phyloP scores from a whole-genome alignment of 306 rosid genomes.

The apple (Malus domestica) region DNA sequence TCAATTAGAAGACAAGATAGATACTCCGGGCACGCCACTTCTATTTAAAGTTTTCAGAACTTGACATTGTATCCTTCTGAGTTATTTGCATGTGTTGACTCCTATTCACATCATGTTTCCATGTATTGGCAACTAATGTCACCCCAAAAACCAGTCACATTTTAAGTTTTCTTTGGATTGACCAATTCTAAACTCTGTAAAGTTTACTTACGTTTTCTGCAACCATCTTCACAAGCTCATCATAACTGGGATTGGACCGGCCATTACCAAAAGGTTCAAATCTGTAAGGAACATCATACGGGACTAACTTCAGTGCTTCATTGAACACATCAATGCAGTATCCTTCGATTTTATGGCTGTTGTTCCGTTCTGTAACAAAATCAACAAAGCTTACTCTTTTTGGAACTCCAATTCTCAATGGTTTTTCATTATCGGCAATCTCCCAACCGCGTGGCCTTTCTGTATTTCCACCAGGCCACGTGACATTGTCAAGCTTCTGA shows the following conservation, averaged over 20 bases:
- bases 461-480: slow-evolving; percentile 85
- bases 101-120: slow-evolving; percentile 5
- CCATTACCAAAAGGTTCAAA: slow-evolving; percentile 76
- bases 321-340: slow-evolving; percentile 73
- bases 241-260: slow-evolving; percentile 61
- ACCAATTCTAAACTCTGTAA: background rate
- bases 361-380: slow-evolving; percentile 50
- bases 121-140: slow-evolving; percentile 1
- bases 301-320: slow-evolving; percentile 58
- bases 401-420: slow-evolving; percentile 86
- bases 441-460: slow-evolving; percentile 91
- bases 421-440: slow-evolving; percentile 59
- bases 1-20: background rate
- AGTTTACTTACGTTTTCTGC: slow-evolving; percentile 51
- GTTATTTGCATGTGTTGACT: background rate
- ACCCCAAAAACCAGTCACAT: background rate
- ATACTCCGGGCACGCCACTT: background rate
- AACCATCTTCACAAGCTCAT: slow-evolving; percentile 55
- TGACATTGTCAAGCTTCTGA: slow-evolving; percentile 61
- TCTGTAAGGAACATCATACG: slow-evolving; percentile 65
- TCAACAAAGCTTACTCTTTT: slow-evolving; percentile 79
- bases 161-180: slow-evolving; percentile 2
- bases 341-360: slow-evolving; percentile 45
- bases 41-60: background rate
- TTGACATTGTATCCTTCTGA: background rate